A percentile compares a stretch with the other conserved stretches of the same genome.
Conservation (phyloP, 176 grass and related monocot species). For the Chrysopogon serrulatus region DNA sequence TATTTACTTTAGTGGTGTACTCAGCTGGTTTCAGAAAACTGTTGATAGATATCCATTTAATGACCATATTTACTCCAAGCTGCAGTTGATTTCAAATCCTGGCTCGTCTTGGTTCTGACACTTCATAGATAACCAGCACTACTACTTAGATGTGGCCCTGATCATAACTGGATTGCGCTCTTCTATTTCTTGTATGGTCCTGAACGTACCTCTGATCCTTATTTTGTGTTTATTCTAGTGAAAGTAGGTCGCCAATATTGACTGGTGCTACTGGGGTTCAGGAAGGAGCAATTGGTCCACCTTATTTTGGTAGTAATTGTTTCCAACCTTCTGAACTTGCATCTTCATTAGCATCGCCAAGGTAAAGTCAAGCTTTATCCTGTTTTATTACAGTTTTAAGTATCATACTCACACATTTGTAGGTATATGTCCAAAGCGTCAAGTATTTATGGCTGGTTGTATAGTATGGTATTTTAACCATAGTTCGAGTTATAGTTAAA, state of each 20-base stretch:
- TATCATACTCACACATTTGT: not conserved
- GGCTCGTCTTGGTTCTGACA: not conserved
- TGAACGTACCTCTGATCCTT: constrained; percentile 4
- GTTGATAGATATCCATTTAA: not conserved
- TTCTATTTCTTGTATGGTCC: constrained; percentile 8
- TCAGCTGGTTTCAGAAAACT: not conserved
- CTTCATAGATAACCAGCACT: not conserved
- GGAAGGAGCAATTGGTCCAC: constrained; percentile 37
- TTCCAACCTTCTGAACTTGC: constrained; percentile 26
- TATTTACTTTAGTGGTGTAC: not conserved
- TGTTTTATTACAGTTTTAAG: not conserved
- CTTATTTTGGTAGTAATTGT: constrained; percentile 54
- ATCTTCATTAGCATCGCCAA: constrained; percentile 26
- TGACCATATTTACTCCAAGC: not conserved
- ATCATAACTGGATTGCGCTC: not conserved
- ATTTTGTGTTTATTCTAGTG: constrained; percentile 12
- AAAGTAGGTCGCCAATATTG: constrained; percentile 39
- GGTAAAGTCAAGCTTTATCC: constrained; percentile 1
- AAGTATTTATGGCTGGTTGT: not conserved
- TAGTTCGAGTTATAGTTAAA: not conserved
- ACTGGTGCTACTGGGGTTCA: constrained; percentile 31
- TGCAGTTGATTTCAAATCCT: not conserved
- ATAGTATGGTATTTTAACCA: not conserved
- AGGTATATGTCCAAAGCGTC: not conserved
- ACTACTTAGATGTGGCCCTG: not conserved